phyloP scores from a whole-genome alignment of 495 filamentous ascomycete species.

The Hapsidospora chrysogenum region DNA sequence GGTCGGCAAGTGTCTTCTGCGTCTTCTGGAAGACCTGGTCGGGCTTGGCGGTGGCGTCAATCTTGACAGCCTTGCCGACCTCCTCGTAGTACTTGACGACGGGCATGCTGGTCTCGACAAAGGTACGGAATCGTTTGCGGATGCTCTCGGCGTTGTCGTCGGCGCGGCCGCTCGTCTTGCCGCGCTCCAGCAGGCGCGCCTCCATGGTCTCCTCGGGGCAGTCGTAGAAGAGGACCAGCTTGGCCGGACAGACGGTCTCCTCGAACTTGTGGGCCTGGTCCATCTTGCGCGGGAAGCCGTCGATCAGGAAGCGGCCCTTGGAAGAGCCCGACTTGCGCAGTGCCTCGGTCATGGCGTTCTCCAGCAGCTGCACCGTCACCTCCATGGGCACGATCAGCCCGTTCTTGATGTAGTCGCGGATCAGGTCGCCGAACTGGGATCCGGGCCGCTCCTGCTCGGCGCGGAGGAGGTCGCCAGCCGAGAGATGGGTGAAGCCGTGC shows the following conservation, averaged over 20 bases:
- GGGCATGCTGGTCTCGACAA: conserved; percentile 91
- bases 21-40: conserved; percentile 65
- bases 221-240: conserved; percentile 80
- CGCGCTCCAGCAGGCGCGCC: conserved; percentile 63
- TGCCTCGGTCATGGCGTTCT: conserved; percentile 70
- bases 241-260: conserved; percentile 63
- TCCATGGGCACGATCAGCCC: conserved; percentile 97
- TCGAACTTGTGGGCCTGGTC: conserved; percentile 94
- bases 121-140: conserved; percentile 85
- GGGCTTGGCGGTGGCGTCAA: conserved; percentile 47
- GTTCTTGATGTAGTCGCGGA: conserved; percentile 77
- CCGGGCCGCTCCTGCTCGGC: conserved; percentile 79
- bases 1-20: conserved; percentile 21
- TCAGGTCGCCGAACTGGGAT: conserved; percentile 75
- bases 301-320: conserved; percentile 63
- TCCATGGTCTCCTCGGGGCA: conserved; percentile 82
- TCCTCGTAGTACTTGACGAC: conserved; percentile 74
- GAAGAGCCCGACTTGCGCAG: conserved; percentile 21
- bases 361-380: conserved; percentile 83
- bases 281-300: conserved; percentile 91
- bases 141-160: conserved; percentile 95
- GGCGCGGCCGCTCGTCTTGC: conserved; percentile 74
- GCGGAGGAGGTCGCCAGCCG: conserved; percentile 83
- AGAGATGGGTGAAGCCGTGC: conserved; percentile 84
- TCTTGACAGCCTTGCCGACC: conserved; percentile 60